phyloP scores from a whole-genome alignment of 495 filamentous ascomycete species.

The Xylaria grammica region DNA sequence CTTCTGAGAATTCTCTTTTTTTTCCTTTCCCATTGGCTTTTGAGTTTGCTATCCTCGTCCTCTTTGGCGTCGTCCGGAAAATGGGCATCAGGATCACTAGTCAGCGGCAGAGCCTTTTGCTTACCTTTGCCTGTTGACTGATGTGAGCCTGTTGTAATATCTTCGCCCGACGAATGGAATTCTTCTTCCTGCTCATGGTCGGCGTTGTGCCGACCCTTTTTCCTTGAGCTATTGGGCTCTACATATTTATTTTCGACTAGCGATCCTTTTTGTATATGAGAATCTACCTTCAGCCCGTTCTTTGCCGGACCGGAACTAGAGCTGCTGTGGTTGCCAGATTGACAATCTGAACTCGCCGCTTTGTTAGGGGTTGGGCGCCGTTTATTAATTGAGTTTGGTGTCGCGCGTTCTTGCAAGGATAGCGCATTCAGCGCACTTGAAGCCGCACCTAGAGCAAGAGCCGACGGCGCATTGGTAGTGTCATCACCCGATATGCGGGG shows the following conservation, averaged over 20 bases:
- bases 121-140: slow-evolving; percentile 31
- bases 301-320: slow-evolving; percentile 18
- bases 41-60: slow-evolving; percentile 43
- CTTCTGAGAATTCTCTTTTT: slow-evolving; percentile 68
- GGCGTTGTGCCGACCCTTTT: slow-evolving; percentile 20
- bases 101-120: slow-evolving; percentile 26
- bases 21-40: slow-evolving; percentile 56
- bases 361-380: slow-evolving; percentile 24
- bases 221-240: slow-evolving; percentile 32
- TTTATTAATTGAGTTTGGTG: slow-evolving; percentile 22
- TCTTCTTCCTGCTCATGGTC: slow-evolving; percentile 25
- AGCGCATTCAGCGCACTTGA: slow-evolving; percentile 51
- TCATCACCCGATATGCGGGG: slow-evolving; percentile 34
- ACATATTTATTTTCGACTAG: slow-evolving; percentile 16
- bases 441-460: slow-evolving; percentile 52
- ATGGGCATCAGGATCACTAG: slow-evolving; percentile 32
- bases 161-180: slow-evolving; percentile 27
- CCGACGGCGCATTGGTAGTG: slow-evolving; percentile 31
- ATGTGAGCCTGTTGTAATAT: slow-evolving; percentile 18
- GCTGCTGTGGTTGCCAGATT: slow-evolving; percentile 18
- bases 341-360: slow-evolving; percentile 14
- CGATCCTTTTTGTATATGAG: slow-evolving; percentile 24
- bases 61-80: slow-evolving; percentile 40
- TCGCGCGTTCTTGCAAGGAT: slow-evolving; percentile 34
- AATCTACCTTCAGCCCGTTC: neutral